Base-by-base conservation (phyloP, 176 grass and related monocot species). In the Oryza glaberrima region DNA sequence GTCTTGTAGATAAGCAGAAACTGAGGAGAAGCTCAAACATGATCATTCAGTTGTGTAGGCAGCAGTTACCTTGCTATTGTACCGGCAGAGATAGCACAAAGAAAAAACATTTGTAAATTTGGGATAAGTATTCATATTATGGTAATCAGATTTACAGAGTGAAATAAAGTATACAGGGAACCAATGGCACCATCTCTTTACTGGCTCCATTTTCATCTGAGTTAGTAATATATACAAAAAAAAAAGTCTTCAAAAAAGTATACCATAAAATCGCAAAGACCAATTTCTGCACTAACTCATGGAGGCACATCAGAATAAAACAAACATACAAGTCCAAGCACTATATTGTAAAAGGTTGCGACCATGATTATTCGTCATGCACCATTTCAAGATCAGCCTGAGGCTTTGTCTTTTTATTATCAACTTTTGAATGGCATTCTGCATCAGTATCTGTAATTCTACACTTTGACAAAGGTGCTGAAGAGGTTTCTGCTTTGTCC, bases 301-400 rank as follows among this genome's bases (percentile, higher is more conserved):
- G 58, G 43, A 79, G 8, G 8, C 65, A 86, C 32, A 79, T 44
- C 10, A 81, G 19, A 78, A 77, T 60, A 72, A 49, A 85, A 10
- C 65, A 86, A 86, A 7, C 7, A 80, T 76, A 56, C 43, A 82
- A 72, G 12, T 65, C 13, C 2, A 82, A 85, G 7, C 70, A 20
- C 9, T 65, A 83, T 60, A 66, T 30, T 86, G 26, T 78, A 65
- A 60, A 73, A 78, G 48, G 63, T 15, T 58, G 70, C 28, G 47
- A 17, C 17, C 58, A 89, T 68, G 47, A 52, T 84, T 64, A 74
- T 84, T 75, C 67, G 56, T 70, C 47, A 20, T 9, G 70, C 26
- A 66, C 56, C 47, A 74, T 83, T 83, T 87, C 52, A 54, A 84
- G 80, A 80, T 92, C 56, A 83, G 73, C 65, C 71, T 88, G 70